Percentiles rank a stretch among this genome's conserved stretches.
Conservation (phyloP, 2,329 filamentous ascomycete genomes). For the Hansfordia pulvinata region DNA sequence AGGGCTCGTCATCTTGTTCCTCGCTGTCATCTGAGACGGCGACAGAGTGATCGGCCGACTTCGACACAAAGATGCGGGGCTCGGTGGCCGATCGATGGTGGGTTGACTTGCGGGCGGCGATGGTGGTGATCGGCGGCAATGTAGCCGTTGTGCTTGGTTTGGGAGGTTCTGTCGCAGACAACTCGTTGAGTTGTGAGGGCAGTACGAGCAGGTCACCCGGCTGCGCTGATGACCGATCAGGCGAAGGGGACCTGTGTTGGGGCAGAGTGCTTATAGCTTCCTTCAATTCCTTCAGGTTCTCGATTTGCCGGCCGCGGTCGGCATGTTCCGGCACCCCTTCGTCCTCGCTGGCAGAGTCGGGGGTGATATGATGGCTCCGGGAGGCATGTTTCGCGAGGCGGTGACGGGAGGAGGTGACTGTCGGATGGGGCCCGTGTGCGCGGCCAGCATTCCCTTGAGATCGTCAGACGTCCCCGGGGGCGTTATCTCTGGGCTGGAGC, state of each 20-base stretch:
- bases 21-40: constrained; percentile 48
- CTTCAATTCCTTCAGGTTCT: constrained; percentile 55
- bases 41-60: constrained; percentile 33
- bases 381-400: constrained; percentile 59
- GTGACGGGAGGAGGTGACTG: constrained; percentile 76
- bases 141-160: too few species aligned
- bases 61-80: constrained; percentile 29
- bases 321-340: constrained; percentile 39
- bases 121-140: constrained; percentile 27
- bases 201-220: constrained; percentile 21
- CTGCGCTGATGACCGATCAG: constrained; percentile 24
- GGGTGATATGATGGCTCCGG: constrained; percentile 83
- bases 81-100: constrained; percentile 45
- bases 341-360: constrained; percentile 81
- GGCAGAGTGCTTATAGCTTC: constrained; percentile 73
- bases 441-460: constrained; percentile 30
- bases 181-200: constrained; percentile 18
- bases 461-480: constrained; percentile 36
- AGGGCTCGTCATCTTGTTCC: constrained; percentile 39
- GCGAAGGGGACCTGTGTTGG: constrained; percentile 46
- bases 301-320: constrained; percentile 29
- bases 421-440: constrained; percentile 41
- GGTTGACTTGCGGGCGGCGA: constrained; percentile 24
- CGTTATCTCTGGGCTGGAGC: constrained; percentile 24
- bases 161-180: too few species aligned